Evolutionary conservation across 2,329 filamentous ascomycete species (phyloP), one percentile per base, ranked within the genome.

Genomic region (Domatiomyces catenatus): DNA sequence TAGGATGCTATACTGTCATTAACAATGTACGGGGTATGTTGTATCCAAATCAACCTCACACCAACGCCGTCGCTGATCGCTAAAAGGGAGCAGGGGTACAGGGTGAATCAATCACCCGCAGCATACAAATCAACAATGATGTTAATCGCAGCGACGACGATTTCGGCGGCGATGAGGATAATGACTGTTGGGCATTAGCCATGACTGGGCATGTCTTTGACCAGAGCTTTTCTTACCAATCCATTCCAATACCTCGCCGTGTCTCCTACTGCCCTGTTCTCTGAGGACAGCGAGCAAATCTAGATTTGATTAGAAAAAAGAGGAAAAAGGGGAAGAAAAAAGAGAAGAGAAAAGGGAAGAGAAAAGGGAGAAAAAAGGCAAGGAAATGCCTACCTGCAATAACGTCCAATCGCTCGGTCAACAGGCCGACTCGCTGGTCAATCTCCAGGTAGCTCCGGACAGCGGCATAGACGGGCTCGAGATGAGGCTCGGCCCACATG

Each of bases 401-500:
- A 49, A 98, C 92, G 56, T 89, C 84, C 58, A 98, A 69, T 50
- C 92, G 75, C 66, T 96, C 90, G 8, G 87, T 96, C 62, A 98
- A 70, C 42, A 98, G 72, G 20, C 81, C 80, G 10, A 96, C 90
- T 51, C 92, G 75, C 72, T 96, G 92, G 67, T 96, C 92, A 85
- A 98, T 96, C 71, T 98, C 92, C 18, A 98, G 74, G 66, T 98
- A 98, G 64, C 84, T 92, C 51, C 92, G 76, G 44, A 96, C 92
- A 50, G 92, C 92, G 66, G 93, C 85, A 65, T 98, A 98, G 24
- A 98, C 84, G 4, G 92, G 92, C 63, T 98, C 92, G 5, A 98
- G 76, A 67, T 95, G 89, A 7, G 92, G 92, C 68, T 98, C 92
- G 28, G 90, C 86, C 92, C 92, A 98, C 76, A 98, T 96, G 43